Conservation (phyloP, 2,329 filamentous ascomycete genomes). For the Aspergillus cejpii region DNA sequence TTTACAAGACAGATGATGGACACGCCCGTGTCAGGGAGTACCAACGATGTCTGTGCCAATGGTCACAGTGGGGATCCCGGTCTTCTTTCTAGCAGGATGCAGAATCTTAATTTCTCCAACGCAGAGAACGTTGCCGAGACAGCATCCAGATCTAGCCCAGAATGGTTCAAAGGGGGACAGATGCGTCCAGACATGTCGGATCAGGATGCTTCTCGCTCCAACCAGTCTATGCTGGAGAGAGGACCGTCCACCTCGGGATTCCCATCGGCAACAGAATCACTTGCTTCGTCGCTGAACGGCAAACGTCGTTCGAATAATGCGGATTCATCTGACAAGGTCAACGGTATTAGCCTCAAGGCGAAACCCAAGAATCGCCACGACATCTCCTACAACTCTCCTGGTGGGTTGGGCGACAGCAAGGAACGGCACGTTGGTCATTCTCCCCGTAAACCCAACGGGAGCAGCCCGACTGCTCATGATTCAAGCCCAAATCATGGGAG, state of each 20-base stretch:
- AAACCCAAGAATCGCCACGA: slow-evolving; percentile 34
- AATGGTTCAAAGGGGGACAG: slow-evolving; percentile 19
- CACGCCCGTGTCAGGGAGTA: slow-evolving; percentile 12
- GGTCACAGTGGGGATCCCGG: slow-evolving; percentile 27
- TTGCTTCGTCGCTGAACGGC: slow-evolving; percentile 25
- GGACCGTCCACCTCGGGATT: slow-evolving; percentile 19
- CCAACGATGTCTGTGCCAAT: slow-evolving; percentile 17
- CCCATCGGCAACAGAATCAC: slow-evolving; percentile 26
- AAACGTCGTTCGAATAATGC: slow-evolving; percentile 30
- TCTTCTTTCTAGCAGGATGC: slow-evolving; percentile 34
- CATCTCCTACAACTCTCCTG: slow-evolving; percentile 14
- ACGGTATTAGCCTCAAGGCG: slow-evolving; percentile 29
- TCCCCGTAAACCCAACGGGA: slow-evolving; percentile 30
- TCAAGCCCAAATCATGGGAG: slow-evolving; percentile 16
- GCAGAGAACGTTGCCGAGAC: slow-evolving; percentile 26
- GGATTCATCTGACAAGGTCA: slow-evolving; percentile 30
- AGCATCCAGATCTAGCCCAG: slow-evolving; percentile 19
- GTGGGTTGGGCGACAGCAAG: slow-evolving; percentile 20
- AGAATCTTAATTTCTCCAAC: slow-evolving; percentile 35
- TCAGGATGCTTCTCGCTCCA: slow-evolving; percentile 29
- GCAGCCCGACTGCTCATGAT: slow-evolving; percentile 22
- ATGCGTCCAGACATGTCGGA: slow-evolving; percentile 17
- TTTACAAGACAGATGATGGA: slow-evolving; percentile 26
- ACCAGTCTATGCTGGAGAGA: slow-evolving; percentile 22
- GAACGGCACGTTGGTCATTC: slow-evolving; percentile 27